Evolutionary conservation across 1,284 basidiomycete genomes (phyloP).

Genomic region (Neotropicomus parvogracilis): DNA sequence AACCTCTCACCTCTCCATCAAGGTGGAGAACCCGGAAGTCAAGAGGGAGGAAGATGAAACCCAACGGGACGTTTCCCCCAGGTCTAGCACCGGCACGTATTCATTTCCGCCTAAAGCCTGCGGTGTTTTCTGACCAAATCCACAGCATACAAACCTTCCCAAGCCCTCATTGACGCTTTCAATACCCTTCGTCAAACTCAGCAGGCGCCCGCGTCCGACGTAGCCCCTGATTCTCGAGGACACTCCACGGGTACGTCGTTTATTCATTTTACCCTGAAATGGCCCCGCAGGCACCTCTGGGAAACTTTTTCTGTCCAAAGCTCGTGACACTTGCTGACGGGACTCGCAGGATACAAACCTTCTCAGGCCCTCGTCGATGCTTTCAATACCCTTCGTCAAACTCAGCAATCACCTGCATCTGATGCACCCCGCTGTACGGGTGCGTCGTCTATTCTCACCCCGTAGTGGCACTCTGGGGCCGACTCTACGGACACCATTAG

Average conservation of each 20-base stretch:
- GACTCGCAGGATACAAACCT: conserved; percentile 1
- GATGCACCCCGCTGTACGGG: neutral
- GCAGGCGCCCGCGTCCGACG: neutral
- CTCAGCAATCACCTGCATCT: neutral
- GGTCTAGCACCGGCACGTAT: neutral
- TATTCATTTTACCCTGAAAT: too few species aligned
- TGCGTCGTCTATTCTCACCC: neutral
- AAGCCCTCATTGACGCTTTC: conserved; percentile 1
- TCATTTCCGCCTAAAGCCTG: neutral
- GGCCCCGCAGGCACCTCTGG: too few species aligned
- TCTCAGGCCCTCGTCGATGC: conserved; percentile 1
- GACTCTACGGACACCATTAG: neutral
- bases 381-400: neutral
- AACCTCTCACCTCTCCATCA: neutral
- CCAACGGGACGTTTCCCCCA: neutral
- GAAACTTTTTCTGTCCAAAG: neutral
- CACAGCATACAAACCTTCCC: conserved; percentile 3
- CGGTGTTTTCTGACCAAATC: neutral
- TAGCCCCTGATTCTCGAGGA: neutral
- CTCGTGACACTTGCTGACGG: neutral
- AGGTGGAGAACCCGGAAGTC: conserved; percentile 10
- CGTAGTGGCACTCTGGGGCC: too few species aligned
- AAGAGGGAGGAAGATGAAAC: conserved; percentile 15
- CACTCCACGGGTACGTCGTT: neutral
- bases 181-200: neutral